Base-by-base conservation (phyloP, 768 basidiomycete genomes). In the Auricularia sp. region DNA sequence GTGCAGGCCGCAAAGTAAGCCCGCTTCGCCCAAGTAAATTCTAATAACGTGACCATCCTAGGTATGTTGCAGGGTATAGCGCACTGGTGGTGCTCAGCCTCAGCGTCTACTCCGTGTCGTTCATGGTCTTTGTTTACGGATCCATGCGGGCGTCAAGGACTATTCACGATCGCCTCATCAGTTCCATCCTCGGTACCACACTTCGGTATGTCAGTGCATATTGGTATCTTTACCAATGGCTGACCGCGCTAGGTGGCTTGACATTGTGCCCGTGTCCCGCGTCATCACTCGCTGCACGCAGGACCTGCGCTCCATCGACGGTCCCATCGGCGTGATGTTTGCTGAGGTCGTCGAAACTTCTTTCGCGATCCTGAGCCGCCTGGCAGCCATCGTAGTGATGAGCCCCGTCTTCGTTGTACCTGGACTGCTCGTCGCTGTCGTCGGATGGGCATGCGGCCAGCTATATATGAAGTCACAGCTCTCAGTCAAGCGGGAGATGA, bases 241-340 rank as follows among this genome's bases (percentile, higher is more conserved):
- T 39, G 82, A 81, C 1, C 80, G 80, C 24, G 33, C 33, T 29
- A 80, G 82, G 65, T 83, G 80, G 79, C 73, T 83, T 6, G 82
- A 84, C 66, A 77, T 71, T 5, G 81, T 80, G 1, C 82, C 82
- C 1, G 76, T 77, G 0, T 81, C 81, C 18, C 82, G 88, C 3
- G 81, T 90, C 61, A 82, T 88, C 47, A 76, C 85, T 36, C 80
- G 87, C 61, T 84, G 83, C 71, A 89, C 87, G 1, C 82, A 86
- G 62, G 88, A 89, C 70, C 86, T 88, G 21, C 76, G 68, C 61
- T 70, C 74, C 3, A 77, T 80, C 54, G 79, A 80, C 65, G 76
- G 73, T 8, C 73, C 73, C 0, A 33, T 69, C 44, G 42, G 65
- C 14, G 34, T 66, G 14, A 1, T 69, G 21, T 42, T 66, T 33